These are phyloP conservation scores for Spiraea crenata DNA, from an alignment of 331 rosid genomes.

Conservation along the genomic window DNA sequence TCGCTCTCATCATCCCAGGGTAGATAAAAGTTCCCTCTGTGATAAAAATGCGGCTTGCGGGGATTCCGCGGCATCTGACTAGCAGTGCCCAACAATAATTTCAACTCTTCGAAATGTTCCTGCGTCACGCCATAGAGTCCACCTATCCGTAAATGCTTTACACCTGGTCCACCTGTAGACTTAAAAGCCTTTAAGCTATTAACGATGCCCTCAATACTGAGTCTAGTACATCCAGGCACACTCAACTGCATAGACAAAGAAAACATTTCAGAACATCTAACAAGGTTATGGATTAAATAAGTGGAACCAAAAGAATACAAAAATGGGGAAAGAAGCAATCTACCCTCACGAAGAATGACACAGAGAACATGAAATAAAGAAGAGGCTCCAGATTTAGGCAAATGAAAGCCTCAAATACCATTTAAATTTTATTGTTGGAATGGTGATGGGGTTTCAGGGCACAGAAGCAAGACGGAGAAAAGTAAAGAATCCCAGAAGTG, in stretches of 20 bases:
- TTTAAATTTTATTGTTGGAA: background rate
- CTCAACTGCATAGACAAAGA: slow-evolving; percentile 54
- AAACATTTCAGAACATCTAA: slow-evolving; percentile 12
- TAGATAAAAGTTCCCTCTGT: slow-evolving; percentile 60
- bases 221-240: slow-evolving; percentile 89
- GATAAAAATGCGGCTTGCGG: slow-evolving; percentile 63
- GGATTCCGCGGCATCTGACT: slow-evolving; percentile 45
- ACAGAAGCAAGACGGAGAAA: background rate
- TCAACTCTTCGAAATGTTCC: slow-evolving; percentile 79
- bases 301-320: background rate
- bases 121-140: slow-evolving; percentile 74
- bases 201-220: slow-evolving; percentile 77
- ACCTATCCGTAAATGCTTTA: slow-evolving; percentile 82
- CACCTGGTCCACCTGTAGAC: slow-evolving; percentile 47
- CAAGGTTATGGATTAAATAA: slow-evolving; percentile 13
- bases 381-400: background rate
- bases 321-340: background rate
- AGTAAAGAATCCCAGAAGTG: background rate
- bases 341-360: background rate
- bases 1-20: slow-evolving; percentile 63
- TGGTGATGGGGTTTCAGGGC: background rate
- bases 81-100: slow-evolving; percentile 57
- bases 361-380: background rate
- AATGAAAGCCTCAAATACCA: background rate
- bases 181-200: slow-evolving; percentile 56